These are phyloP conservation scores for Aegilops bicornis DNA, from an alignment of 176 grass and related monocot genomes.

Conservation along the genomic window DNA sequence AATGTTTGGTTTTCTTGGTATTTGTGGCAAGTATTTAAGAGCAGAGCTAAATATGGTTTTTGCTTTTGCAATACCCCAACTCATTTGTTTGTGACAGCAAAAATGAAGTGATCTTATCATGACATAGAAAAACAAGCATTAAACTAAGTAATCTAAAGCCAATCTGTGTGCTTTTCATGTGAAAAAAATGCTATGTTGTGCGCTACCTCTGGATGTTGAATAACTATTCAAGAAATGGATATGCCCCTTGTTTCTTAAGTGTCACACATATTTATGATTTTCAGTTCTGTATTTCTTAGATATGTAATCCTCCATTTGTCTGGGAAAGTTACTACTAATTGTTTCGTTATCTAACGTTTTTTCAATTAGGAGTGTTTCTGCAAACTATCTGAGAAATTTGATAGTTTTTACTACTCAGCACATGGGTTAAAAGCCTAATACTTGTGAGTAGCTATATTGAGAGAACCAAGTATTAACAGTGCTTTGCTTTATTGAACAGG, in stretches of 20 bases:
- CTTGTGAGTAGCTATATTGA: not conserved
- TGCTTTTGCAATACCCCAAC: slow-evolving; percentile 3
- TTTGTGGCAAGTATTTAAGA: slow-evolving; percentile 1
- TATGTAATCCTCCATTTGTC: slow-evolving; percentile 17
- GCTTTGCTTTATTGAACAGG: slow-evolving; percentile 53
- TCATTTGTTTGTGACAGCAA: slow-evolving; percentile 12
- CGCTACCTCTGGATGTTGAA: not conserved
- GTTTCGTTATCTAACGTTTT: not conserved
- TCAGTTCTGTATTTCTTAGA: not conserved
- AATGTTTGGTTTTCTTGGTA: slow-evolving; percentile 7
- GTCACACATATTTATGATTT: not conserved
- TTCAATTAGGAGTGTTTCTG: not conserved
- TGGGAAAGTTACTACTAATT: not conserved
- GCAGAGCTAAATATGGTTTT: not conserved
- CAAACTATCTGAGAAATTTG: slow-evolving; percentile 16
- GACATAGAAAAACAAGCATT: not conserved
- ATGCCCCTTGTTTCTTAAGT: not conserved
- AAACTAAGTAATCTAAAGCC: slow-evolving; percentile 16
- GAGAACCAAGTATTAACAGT: slow-evolving; percentile 16
- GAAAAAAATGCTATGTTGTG: slow-evolving; percentile 1
- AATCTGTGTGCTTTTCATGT: not conserved
- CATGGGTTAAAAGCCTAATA: not conserved
- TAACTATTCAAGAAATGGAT: not conserved
- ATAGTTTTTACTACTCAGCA: not conserved
- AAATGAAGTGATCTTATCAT: not conserved